Evolutionary conservation across 768 basidiomycete species (phyloP).

Genomic region (Kwoniella dejecticola): DNA sequence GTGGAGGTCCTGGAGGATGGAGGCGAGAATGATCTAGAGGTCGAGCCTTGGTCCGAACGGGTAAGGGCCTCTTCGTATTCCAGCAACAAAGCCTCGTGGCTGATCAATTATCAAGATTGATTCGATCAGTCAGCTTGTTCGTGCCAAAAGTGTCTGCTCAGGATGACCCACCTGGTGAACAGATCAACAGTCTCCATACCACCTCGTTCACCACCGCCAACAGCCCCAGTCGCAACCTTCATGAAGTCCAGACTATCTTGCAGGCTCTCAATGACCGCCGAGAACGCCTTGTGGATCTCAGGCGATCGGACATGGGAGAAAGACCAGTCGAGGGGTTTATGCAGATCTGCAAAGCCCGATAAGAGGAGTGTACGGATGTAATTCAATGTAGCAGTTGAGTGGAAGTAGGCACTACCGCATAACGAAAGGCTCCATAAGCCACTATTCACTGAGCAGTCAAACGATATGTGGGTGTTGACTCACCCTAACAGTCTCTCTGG

Average conservation of each 20-base stretch:
- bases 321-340: slow-evolving; percentile 89
- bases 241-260: slow-evolving; percentile 93
- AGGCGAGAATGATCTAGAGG: slow-evolving; percentile 24
- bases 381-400: slow-evolving; percentile 91
- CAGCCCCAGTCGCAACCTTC: slow-evolving; percentile 72
- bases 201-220: slow-evolving; percentile 71
- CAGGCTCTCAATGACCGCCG: slow-evolving; percentile 77
- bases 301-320: slow-evolving; percentile 86
- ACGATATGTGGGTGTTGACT: slow-evolving; percentile 9
- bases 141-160: neutral
- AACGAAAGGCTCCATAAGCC: too few relatives aligned
- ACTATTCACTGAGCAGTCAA: too few relatives aligned
- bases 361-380: slow-evolving; percentile 83
- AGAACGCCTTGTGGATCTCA: slow-evolving; percentile 72
- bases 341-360: slow-evolving; percentile 90
- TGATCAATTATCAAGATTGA: slow-evolving; percentile 51
- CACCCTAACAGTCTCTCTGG: slow-evolving; percentile 85
- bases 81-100: slow-evolving; percentile 91
- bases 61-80: slow-evolving; percentile 92
- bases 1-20: slow-evolving; percentile 27
- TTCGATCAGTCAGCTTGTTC: neutral
- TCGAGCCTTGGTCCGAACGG: slow-evolving; percentile 55
- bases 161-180: slow-evolving; percentile 73
- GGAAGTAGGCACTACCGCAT: slow-evolving; percentile 79
- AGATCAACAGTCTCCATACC: slow-evolving; percentile 84